Evolutionary conservation across 2,329 filamentous ascomycete genomes (phyloP).

Genomic region (Onygena corvina): DNA sequence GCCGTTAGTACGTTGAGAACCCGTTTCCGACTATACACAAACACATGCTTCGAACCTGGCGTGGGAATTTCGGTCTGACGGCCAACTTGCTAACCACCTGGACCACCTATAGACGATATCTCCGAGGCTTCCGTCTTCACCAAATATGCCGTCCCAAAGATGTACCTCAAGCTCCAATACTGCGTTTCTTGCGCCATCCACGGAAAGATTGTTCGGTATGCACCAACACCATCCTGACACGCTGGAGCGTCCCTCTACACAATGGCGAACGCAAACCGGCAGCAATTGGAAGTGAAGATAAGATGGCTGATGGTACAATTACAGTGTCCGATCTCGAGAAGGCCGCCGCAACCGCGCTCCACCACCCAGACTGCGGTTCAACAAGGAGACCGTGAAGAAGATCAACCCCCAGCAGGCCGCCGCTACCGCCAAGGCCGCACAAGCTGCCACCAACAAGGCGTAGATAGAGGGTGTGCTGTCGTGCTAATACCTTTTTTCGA

Average conservation of each 20-base stretch:
- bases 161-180: constrained; percentile 99
- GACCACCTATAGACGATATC: constrained; percentile 74
- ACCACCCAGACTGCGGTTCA: constrained; percentile 94
- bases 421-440: constrained; percentile 42
- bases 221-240: not conserved
- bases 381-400: constrained; percentile 99
- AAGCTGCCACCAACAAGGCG: constrained; percentile 12
- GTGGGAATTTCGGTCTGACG: constrained; percentile 2
- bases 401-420: constrained; percentile 72
- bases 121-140: constrained; percentile 98
- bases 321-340: constrained; percentile 88
- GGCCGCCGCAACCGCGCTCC: constrained; percentile 98
- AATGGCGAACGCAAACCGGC: not conserved
- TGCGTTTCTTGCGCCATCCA: constrained; percentile 99
- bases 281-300: not conserved
- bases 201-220: constrained; percentile 99
- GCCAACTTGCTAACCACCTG: not conserved
- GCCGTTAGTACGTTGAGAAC: constrained; percentile 75
- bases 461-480: constrained; percentile 7
- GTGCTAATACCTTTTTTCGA: constrained; percentile 4
- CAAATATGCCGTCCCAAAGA: constrained; percentile 99
- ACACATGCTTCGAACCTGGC: constrained; percentile 1
- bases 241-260: too few relatives aligned
- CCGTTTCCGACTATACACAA: constrained; percentile 10
- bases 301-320: constrained; percentile 3